Evolutionary conservation across 495 filamentous ascomycete genomes (phyloP).

Genomic region (Neurospora sp.): DNA sequence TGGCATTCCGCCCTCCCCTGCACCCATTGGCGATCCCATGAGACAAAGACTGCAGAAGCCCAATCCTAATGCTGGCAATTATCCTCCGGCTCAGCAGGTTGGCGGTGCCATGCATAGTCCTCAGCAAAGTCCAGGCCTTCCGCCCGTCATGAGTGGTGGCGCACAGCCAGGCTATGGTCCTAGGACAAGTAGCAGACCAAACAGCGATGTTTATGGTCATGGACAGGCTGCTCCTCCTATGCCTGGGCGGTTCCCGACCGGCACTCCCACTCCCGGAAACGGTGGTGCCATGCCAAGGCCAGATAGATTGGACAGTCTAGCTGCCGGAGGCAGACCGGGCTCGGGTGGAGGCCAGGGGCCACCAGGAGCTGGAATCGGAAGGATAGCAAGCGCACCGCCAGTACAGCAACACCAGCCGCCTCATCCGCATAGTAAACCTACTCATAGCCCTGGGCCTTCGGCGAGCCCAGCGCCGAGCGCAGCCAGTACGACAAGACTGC

Average conservation of each 20-base stretch:
- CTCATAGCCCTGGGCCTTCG: constrained; percentile 17
- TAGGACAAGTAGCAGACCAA: constrained; percentile 13
- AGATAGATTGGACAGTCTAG: constrained; percentile 11
- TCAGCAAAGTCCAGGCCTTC: constrained; percentile 18
- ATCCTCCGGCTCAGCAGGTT: not conserved
- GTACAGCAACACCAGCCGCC: constrained; percentile 5
- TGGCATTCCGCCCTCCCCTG: not conserved
- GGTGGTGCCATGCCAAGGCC: constrained; percentile 16
- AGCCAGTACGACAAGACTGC: constrained; percentile 10
- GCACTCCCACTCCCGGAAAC: not conserved
- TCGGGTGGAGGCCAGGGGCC: not conserved
- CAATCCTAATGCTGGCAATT: constrained; percentile 18
- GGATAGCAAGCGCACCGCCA: constrained; percentile 22
- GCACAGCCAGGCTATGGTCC: constrained; percentile 16
- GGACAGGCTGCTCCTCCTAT: not conserved
- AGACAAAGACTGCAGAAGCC: constrained; percentile 29
- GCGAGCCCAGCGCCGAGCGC: constrained; percentile 22
- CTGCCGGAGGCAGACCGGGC: constrained; percentile 9
- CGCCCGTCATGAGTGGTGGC: constrained; percentile 3
- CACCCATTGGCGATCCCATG: constrained; percentile 17
- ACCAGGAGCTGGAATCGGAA: constrained; percentile 4
- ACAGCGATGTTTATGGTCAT: constrained; percentile 16
- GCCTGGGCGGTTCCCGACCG: not conserved
- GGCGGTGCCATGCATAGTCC: not conserved
- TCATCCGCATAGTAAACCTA: constrained; percentile 11